Evolutionary conservation across 352 stramenopile species (phyloP).

Genomic region (Phytophthora sp.): DNA sequence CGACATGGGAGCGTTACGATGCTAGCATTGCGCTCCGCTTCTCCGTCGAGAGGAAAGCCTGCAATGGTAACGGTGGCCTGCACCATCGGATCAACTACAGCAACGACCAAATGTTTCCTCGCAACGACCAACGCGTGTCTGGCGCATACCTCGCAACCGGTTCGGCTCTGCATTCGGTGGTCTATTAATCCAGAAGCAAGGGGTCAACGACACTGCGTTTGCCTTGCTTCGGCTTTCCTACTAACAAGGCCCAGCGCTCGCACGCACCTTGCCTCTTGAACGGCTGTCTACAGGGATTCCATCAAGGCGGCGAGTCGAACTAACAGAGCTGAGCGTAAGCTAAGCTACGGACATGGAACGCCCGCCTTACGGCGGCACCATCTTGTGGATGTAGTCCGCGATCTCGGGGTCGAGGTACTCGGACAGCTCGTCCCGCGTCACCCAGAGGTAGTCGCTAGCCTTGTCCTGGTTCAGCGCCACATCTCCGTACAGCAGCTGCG

Average conservation of each 20-base stretch:
- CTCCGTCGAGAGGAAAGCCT: not conserved
- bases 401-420: constrained; percentile 81
- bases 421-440: constrained; percentile 72
- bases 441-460: constrained; percentile 81
- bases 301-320: constrained; percentile 24
- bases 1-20: constrained; percentile 23
- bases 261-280: constrained; percentile 11
- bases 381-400: constrained; percentile 78
- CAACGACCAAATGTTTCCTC: not conserved
- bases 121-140: not conserved
- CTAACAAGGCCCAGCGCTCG: constrained; percentile 3
- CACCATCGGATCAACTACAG: constrained; percentile 15
- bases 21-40: constrained; percentile 7
- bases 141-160: not conserved
- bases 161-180: constrained; percentile 30
- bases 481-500: constrained; percentile 65
- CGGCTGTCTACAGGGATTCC: constrained; percentile 25
- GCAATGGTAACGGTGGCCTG: constrained; percentile 5
- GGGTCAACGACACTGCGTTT: not conserved
- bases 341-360: constrained; percentile 7
- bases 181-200: constrained; percentile 30
- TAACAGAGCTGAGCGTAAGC: constrained; percentile 20
- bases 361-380: constrained; percentile 60
- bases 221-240: not conserved
- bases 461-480: constrained; percentile 65